A percentile compares a stretch with the other conserved stretches of the same genome.
Conservation (phyloP, 2,329 filamentous ascomycete genomes). For the Fusarium humuli region DNA sequence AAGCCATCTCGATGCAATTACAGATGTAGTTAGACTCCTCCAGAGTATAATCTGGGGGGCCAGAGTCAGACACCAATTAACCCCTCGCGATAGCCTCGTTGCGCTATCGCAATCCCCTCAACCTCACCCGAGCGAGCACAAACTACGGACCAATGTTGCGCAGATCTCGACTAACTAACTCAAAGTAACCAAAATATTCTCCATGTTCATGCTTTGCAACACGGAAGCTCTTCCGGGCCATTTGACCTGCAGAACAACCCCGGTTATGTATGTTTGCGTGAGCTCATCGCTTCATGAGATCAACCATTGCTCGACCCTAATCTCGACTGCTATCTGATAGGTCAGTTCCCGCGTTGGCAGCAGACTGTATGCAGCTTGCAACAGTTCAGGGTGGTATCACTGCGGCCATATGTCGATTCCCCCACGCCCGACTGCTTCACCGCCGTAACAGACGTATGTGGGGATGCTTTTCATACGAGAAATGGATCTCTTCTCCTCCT, state of each 20-base stretch:
- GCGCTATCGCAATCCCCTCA: slow-evolving; percentile 23
- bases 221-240: slow-evolving; percentile 20
- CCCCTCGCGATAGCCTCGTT: slow-evolving; percentile 27
- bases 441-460: slow-evolving; percentile 28
- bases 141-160: slow-evolving; percentile 1
- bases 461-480: slow-evolving; percentile 24
- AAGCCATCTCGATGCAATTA: slow-evolving; percentile 36
- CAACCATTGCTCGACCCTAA: slow-evolving; percentile 17
- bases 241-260: slow-evolving; percentile 36
- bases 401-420: slow-evolving; percentile 28
- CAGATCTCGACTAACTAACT: slow-evolving; percentile 16
- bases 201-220: slow-evolving; percentile 29
- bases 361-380: slow-evolving; percentile 32
- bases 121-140: neutral
- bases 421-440: slow-evolving; percentile 36
- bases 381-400: slow-evolving; percentile 39
- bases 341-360: slow-evolving; percentile 21
- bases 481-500: slow-evolving; percentile 22
- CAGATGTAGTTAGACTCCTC: slow-evolving; percentile 30
- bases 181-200: neutral
- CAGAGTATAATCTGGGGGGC: slow-evolving; percentile 18
- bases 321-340: slow-evolving; percentile 29
- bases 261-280: slow-evolving; percentile 29
- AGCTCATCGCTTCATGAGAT: slow-evolving; percentile 24
- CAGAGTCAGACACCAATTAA: slow-evolving; percentile 24